A percentile compares a stretch with the other conserved stretches of the same genome.
Evolutionary conservation across 1,139 yeast genomes (phyloP).

Genomic region (Diutina pseudorugosa): DNA sequence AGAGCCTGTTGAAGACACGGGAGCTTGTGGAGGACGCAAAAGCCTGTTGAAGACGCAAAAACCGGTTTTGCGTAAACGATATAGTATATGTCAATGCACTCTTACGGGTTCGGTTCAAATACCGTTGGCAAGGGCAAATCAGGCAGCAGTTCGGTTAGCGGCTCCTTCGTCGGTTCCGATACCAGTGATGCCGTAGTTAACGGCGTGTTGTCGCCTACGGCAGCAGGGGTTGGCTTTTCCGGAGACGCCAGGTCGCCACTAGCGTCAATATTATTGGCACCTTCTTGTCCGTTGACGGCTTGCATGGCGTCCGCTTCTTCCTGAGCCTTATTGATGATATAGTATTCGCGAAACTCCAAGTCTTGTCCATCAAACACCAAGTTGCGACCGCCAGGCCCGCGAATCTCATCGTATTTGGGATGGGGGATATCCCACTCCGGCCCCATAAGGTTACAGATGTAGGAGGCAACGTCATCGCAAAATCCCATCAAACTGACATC

Average conservation of each 20-base stretch:
- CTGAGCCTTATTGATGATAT: background rate
- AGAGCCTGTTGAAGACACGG: no score
- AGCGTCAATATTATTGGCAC: background rate
- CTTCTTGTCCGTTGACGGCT: background rate
- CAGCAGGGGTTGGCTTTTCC: background rate
- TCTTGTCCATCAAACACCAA: conserved; percentile 1
- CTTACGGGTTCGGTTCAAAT: background rate
- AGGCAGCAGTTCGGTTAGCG: background rate
- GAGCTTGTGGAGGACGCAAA: no score
- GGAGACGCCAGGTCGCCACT: background rate
- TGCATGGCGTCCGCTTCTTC: background rate
- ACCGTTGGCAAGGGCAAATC: background rate
- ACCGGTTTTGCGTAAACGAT: background rate
- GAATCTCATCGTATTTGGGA: background rate
- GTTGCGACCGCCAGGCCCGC: background rate
- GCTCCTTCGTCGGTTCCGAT: background rate
- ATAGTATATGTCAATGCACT: no score
- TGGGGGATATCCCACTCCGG: conserved; percentile 3
- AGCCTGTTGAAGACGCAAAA: no score
- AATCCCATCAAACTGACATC: conserved; percentile 58
- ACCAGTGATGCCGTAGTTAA: background rate
- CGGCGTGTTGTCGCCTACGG: background rate
- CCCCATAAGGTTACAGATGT: conserved; percentile 9
- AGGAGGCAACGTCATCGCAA: conserved; percentile 70
- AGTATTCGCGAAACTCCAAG: background rate